These are phyloP conservation scores for Colletotrichum cordylinicola DNA, from an alignment of 2,329 filamentous ascomycete genomes.

Conservation along the genomic window DNA sequence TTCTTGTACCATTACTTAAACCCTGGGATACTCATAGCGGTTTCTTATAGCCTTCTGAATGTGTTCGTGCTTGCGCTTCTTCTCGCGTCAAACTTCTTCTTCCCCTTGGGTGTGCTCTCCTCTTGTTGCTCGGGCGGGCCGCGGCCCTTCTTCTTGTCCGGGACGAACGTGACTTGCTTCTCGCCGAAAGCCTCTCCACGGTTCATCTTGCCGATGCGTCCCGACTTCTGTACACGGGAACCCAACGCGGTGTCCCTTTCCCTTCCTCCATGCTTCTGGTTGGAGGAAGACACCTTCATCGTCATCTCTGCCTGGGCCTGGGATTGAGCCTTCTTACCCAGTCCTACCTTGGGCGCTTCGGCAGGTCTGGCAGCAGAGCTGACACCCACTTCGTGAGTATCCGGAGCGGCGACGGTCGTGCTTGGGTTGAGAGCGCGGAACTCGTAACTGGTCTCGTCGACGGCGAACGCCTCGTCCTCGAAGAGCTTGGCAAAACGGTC, in stretches of 20 bases:
- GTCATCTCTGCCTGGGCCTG: constrained; percentile 44
- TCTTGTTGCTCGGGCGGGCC: constrained; percentile 25
- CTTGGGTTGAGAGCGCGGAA: constrained; percentile 91
- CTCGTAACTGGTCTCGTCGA: constrained; percentile 88
- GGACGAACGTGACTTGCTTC: constrained; percentile 76
- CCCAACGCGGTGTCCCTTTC: constrained; percentile 63
- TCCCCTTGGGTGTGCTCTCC: constrained; percentile 32
- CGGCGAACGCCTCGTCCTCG: constrained; percentile 89
- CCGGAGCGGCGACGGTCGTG: constrained; percentile 48
- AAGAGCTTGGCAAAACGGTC: constrained; percentile 88
- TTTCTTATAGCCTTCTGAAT: constrained; percentile 67
- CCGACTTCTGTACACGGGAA: constrained; percentile 56
- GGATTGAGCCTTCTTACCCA: constrained; percentile 12
- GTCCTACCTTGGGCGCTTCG: constrained; percentile 1
- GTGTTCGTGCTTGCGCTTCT: constrained; percentile 80
- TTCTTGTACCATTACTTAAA: constrained; percentile 16
- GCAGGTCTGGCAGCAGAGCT: constrained; percentile 9
- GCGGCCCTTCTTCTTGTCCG: constrained; percentile 53
- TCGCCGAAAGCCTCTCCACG: constrained; percentile 63
- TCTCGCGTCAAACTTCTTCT: constrained; percentile 50
- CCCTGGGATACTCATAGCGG: constrained; percentile 26
- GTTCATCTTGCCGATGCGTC: constrained; percentile 49
- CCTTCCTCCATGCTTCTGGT: constrained; percentile 62
- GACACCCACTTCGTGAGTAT: constrained; percentile 18
- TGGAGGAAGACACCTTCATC: constrained; percentile 74